Evolutionary conservation across 192 early-diverging fungal genomes (phyloP), one percentile per base, ranked within the genome.

Genomic region (Podila minutissima): DNA sequence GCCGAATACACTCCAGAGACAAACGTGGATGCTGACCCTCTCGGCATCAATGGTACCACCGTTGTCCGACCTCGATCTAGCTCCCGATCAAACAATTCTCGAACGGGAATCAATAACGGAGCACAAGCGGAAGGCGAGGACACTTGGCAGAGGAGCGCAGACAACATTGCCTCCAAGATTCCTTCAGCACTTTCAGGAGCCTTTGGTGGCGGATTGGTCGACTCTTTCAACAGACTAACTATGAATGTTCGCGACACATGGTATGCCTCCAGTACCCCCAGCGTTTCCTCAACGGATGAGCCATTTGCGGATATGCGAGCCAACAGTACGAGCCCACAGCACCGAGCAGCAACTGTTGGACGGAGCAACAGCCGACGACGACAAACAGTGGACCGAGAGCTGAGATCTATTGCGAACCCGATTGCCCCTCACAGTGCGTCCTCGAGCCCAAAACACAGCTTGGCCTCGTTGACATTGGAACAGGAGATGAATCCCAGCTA

Each of bases 161-260:
- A 79, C 22, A 67, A 63, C 17, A 20, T 79, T 37, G 57, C 76
- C 3, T 62, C 70, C 66, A 79, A 72, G 49, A 37, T 79, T 9
- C 76, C 76, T 57, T 65, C 76, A 55, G 76, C 76, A 7, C 41
- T 79, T 11, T 57, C 76, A 1, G 76, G 76, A 51, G 76, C 70
- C 24, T 72, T 79, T 61, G 58, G 64, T 6, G 74, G 67, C 2
- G 74, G 67, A 15, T 60, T 76, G 3, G 75, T 71, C 1, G 75
- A 77, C 53, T 77, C 75, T 10, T 62, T 77, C 58, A 79, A 72
- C 20, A 46, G 76, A 19, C 29, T 72, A 22, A 78, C 75, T 6
- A 78, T 66, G 68, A 75, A 75, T 69, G 74, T 75, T 33, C 75
- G 75, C 1, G 75, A 77, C n/a, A 62, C 75, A 5, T 79, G 76